A percentile compares a stretch with the other conserved stretches of the same genome.
These are phyloP conservation scores for Mucor circinelloides DNA, from an alignment of 371 early-diverging fungal genomes.

Conservation along the genomic window DNA sequence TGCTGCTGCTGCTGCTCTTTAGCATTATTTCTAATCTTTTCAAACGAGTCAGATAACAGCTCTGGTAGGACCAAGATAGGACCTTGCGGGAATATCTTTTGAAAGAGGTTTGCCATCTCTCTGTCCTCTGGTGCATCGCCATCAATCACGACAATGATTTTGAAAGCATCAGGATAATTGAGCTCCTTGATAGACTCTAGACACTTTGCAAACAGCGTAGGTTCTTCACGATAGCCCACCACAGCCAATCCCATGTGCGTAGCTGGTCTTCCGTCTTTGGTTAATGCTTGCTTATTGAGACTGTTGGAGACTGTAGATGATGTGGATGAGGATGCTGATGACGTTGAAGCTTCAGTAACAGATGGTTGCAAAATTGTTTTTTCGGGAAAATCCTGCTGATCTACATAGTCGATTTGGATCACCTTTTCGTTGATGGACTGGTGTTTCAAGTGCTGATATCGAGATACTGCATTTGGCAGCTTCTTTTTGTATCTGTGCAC, in stretches of 20 bases:
- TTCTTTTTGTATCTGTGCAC: constrained; percentile 18
- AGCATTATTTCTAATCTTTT: constrained; percentile 24
- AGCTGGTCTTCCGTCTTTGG: constrained; percentile 10
- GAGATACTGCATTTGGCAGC: constrained; percentile 5
- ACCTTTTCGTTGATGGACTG: constrained; percentile 4
- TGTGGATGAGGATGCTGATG: neutral
- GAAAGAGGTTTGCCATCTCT: constrained; percentile 64
- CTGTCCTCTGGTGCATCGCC: constrained; percentile 61
- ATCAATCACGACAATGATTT: constrained; percentile 61
- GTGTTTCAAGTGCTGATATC: neutral
- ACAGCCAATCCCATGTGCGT: constrained; percentile 51
- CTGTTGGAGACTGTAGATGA: constrained; percentile 1
- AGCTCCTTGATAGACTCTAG: constrained; percentile 55
- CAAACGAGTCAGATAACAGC: constrained; percentile 42
- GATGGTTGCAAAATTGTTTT: neutral
- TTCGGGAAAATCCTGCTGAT: constrained; percentile 1
- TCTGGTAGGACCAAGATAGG: constrained; percentile 49
- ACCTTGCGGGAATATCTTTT: constrained; percentile 54
- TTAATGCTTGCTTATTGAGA: constrained; percentile 6
- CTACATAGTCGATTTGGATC: neutral
- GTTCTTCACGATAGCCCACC: constrained; percentile 69
- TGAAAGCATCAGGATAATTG: constrained; percentile 56
- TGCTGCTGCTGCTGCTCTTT: constrained; percentile 6
- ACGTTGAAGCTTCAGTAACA: neutral
- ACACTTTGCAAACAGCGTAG: constrained; percentile 55